Evolutionary conservation across 306 rosid species (phyloP).

Genomic region (Trifolium fragiferum): DNA sequence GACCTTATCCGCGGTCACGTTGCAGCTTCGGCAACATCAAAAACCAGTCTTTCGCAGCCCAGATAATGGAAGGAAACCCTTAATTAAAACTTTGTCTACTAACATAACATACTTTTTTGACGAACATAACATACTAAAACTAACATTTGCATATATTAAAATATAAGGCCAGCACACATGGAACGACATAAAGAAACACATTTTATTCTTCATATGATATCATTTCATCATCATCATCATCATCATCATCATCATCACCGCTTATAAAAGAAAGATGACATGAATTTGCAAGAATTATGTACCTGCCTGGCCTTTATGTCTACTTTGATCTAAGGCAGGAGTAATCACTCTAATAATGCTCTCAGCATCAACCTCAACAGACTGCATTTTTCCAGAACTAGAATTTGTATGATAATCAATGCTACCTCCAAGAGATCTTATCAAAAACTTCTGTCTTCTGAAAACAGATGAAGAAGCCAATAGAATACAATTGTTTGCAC

Average conservation of each 20-base stretch:
- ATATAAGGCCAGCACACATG: neutral
- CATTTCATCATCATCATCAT: neutral
- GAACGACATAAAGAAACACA: neutral
- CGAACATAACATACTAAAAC: neutral
- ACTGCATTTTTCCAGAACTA: slow-evolving; percentile 51
- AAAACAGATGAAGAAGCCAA: slow-evolving; percentile 64
- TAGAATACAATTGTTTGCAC: slow-evolving; percentile 56
- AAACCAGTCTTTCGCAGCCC: neutral
- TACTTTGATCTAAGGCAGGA: slow-evolving; percentile 67
- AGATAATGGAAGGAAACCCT: neutral
- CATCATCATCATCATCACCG: neutral
- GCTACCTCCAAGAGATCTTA: slow-evolving; percentile 67
- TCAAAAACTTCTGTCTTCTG: slow-evolving; percentile 74
- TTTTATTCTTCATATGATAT: neutral
- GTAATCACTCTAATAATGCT: slow-evolving; percentile 67
- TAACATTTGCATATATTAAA: neutral
- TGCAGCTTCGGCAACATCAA: neutral
- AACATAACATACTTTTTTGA: neutral
- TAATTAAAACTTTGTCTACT: neutral
- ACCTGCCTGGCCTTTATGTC: slow-evolving; percentile 94
- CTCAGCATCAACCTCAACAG: slow-evolving; percentile 74
- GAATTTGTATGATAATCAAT: slow-evolving; percentile 38
- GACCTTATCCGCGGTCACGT: neutral
- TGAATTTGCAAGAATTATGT: slow-evolving; percentile 25
- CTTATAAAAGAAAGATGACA: neutral